Conservation (phyloP, 805 yeast genomes). For the Alloascoidea africana region DNA sequence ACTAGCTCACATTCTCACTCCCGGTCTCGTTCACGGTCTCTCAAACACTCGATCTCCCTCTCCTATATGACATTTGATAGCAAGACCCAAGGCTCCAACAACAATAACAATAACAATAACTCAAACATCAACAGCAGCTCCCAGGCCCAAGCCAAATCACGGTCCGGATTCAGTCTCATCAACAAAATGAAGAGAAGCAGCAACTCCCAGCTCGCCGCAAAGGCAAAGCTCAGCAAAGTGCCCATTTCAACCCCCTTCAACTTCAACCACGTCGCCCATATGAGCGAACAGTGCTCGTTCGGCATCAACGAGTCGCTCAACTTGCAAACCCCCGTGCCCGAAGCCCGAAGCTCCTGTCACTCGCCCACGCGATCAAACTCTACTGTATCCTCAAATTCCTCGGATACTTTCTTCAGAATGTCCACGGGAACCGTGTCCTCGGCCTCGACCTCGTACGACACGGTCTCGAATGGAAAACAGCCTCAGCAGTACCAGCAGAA, state of each 20-base stretch:
- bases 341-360: too few relatives aligned
- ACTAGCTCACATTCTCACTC: too few relatives aligned
- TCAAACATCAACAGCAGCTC: too few relatives aligned
- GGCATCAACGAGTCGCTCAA: not conserved
- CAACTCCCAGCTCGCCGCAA: not conserved
- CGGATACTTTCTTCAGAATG: not conserved
- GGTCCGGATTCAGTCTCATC: not conserved
- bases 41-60: not conserved
- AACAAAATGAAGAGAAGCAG: not conserved
- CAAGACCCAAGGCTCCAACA: too few relatives aligned
- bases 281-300: too few relatives aligned
- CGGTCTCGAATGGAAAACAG: too few relatives aligned
- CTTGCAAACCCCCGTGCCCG: not conserved
- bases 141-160: too few relatives aligned
- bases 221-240: not conserved
- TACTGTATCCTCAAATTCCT: not conserved
- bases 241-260: constrained; percentile 1
- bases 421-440: not conserved
- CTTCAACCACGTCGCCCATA: too few relatives aligned
- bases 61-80: not conserved
- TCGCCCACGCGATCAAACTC: not conserved
- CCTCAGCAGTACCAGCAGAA: too few relatives aligned
- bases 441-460: constrained; percentile 1
- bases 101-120: too few relatives aligned
- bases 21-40: too few relatives aligned